These are phyloP conservation scores for Plantago major DNA, from an alignment of 257 asterid genomes.

Conservation along the genomic window DNA sequence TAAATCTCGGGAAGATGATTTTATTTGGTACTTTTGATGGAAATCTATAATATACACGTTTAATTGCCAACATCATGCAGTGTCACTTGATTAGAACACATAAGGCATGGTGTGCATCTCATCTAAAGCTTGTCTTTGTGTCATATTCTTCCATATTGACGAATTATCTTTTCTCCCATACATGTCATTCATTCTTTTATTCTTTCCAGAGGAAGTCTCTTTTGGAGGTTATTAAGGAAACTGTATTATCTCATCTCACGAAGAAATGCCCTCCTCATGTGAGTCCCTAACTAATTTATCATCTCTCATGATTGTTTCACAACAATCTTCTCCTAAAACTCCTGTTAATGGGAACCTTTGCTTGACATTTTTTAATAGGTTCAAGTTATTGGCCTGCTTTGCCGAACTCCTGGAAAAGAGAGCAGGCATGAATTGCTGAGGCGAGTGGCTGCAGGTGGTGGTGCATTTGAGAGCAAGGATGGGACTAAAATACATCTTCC, in stretches of 20 bases:
- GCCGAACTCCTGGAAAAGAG: conserved; percentile 88
- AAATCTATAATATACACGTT: too few species aligned
- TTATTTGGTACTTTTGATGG: too few species aligned
- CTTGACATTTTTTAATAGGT: conserved; percentile 44
- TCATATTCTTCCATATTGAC: too few species aligned
- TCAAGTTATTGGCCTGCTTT: conserved; percentile 94
- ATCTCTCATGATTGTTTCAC: conserved; percentile 6
- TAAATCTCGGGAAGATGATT: too few species aligned
- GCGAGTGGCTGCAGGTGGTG: conserved; percentile 98
- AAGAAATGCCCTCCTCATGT: conserved; percentile 94
- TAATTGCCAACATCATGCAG: too few species aligned
- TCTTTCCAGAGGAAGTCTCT: conserved; percentile 75
- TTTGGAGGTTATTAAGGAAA: conserved; percentile 94
- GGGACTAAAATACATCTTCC: conserved; percentile 97
- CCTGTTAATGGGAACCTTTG: conserved; percentile 16
- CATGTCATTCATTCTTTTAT: background rate
- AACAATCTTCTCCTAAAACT: conserved; percentile 15
- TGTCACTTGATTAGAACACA: too few species aligned
- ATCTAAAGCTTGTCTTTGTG: too few species aligned
- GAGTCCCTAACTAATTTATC: conserved; percentile 31
- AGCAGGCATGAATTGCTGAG: conserved; percentile 87
- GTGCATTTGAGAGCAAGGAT: conserved; percentile 69
- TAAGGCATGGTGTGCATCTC: too few species aligned
- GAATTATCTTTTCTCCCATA: too few species aligned
- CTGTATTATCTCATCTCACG: conserved; percentile 90